Evolutionary conservation across 805 yeast genomes (phyloP).

Genomic region (Wickerhamiella azyma): DNA sequence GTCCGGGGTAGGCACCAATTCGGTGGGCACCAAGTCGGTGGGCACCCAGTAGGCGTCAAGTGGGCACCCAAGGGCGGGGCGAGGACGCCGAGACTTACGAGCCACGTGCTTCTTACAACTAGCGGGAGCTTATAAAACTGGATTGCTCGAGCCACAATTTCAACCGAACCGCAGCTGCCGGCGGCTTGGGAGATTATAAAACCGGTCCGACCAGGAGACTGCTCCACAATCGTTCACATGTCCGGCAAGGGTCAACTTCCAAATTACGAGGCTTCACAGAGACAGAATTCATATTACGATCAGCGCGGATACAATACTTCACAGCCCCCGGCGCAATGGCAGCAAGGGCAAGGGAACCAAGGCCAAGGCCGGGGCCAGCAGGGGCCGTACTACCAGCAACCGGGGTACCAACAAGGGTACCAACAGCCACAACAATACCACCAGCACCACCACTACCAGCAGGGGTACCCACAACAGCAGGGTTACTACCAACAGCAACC

Average conservation of each 20-base stretch:
- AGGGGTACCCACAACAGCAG: neutral
- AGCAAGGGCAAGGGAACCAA: neutral
- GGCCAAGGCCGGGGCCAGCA: neutral
- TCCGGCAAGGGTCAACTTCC: neutral
- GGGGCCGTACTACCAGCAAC: neutral
- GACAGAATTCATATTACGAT: neutral
- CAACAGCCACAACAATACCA: neutral
- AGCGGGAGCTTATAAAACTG: no score
- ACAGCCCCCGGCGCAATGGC: neutral
- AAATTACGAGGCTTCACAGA: neutral
- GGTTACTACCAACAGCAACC: slow-evolving; percentile 3
- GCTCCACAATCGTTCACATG: neutral
- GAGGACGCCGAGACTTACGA: no score
- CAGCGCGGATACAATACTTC: neutral
- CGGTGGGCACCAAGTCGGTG: no score
- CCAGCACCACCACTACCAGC: neutral
- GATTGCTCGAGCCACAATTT: no score
- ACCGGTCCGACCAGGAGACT: no score
- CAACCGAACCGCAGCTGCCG: no score
- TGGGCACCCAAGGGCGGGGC: no score
- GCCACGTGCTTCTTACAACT: no score
- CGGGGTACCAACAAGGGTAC: neutral
- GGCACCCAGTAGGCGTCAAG: no score
- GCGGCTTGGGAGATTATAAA: neutral
- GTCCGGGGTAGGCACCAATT: neutral